A percentile compares a stretch with the other conserved stretches of the same genome.
Evolutionary conservation across 2,329 filamentous ascomycete genomes (phyloP).

Genomic region (Cladophialophora yegresii): DNA sequence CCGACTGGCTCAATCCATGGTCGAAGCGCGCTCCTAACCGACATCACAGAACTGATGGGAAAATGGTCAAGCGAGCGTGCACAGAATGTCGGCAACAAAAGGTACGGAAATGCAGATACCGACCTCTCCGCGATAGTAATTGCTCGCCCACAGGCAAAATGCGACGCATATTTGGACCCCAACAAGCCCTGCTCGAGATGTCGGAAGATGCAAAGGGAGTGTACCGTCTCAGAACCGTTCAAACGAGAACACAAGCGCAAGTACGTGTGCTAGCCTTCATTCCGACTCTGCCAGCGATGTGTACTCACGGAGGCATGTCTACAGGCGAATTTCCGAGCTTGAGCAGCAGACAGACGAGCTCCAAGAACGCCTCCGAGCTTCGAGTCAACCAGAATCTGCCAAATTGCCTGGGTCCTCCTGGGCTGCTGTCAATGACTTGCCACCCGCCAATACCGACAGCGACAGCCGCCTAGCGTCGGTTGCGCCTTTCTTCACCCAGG

Average conservation of each 20-base stretch:
- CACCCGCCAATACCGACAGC: slow-evolving; percentile 40
- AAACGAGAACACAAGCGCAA: slow-evolving; percentile 47
- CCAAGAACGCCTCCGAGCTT: slow-evolving; percentile 41
- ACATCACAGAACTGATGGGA: slow-evolving; percentile 20
- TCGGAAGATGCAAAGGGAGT: slow-evolving; percentile 42
- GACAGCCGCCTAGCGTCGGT: slow-evolving; percentile 39
- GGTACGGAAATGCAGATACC: slow-evolving; percentile 10
- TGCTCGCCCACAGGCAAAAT: slow-evolving; percentile 38
- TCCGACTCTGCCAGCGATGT: background rate
- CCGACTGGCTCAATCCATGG: background rate
- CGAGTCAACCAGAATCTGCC: slow-evolving; percentile 34
- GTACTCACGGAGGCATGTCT: background rate
- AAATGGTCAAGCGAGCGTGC: slow-evolving; percentile 45
- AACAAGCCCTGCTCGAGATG: slow-evolving; percentile 45
- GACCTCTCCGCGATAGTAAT: background rate
- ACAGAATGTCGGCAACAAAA: slow-evolving; percentile 51
- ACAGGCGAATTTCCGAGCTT: slow-evolving; percentile 44
- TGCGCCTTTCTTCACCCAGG: slow-evolving; percentile 31
- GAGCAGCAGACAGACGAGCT: slow-evolving; percentile 45
- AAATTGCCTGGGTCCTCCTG: slow-evolving; percentile 39
- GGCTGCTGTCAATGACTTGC: slow-evolving; percentile 25
- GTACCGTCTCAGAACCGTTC: slow-evolving; percentile 48
- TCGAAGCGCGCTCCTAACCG: background rate
- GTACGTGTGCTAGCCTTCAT: slow-evolving; percentile 36
- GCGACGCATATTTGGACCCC: slow-evolving; percentile 44